Conservation (phyloP, 805 yeast genomes). For the Candida insectorum region DNA sequence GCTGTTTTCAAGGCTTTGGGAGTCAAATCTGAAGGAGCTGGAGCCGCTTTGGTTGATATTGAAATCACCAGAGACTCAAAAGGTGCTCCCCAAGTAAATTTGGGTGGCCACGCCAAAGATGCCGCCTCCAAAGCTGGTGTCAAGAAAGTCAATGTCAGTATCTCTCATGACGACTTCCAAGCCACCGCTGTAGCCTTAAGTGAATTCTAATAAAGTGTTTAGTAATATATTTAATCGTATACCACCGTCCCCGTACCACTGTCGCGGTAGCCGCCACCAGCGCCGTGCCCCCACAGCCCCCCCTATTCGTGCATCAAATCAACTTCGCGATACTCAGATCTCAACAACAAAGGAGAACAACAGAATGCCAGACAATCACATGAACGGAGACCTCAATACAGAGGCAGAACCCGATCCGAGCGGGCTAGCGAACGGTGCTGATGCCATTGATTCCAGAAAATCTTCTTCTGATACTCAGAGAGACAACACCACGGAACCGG, state of each 20-base stretch:
- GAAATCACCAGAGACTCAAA: constrained; percentile 72
- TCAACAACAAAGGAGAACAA: no score
- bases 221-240: neutral
- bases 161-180: constrained; percentile 95
- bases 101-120: constrained; percentile 71
- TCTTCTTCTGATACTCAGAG: no score
- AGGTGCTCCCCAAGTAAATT: constrained; percentile 79
- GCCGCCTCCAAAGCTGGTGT: constrained; percentile 75
- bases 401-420: no score
- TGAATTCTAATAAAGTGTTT: constrained; percentile 33
- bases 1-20: constrained; percentile 97
- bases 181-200: constrained; percentile 94
- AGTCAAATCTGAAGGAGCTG: constrained; percentile 87
- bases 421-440: no score
- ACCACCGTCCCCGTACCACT: no score
- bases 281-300: no score
- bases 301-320: no score
- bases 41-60: constrained; percentile 88
- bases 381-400: no score
- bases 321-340: no score
- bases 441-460: no score
- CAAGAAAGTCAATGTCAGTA: constrained; percentile 74
- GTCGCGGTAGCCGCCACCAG: no score
- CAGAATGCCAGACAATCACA: no score
- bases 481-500: neutral